Conservation (phyloP, 2,329 filamentous ascomycete species). For the Aspergillus sp. region DNA sequence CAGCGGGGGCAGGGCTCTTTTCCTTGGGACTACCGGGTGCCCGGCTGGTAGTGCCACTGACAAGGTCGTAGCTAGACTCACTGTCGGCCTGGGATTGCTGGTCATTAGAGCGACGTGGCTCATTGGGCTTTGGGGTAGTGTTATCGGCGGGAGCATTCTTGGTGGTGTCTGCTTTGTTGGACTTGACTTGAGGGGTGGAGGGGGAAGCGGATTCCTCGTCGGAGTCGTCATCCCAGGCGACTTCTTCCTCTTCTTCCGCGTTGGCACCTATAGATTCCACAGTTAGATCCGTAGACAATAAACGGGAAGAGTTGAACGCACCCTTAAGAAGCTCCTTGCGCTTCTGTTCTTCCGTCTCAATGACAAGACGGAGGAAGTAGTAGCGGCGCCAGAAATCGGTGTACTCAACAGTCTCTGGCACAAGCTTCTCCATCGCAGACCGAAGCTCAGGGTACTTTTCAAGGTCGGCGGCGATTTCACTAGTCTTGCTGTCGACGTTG, state of each 20-base stretch:
- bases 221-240: conserved; percentile 68
- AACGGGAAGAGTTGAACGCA: conserved; percentile 40
- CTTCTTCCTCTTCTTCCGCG: conserved; percentile 65
- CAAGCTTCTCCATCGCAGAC: conserved; percentile 86
- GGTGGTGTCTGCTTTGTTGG: conserved; percentile 31
- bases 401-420: conserved; percentile 91
- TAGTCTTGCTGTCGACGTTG: conserved; percentile 77
- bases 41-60: conserved; percentile 75
- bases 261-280: conserved; percentile 30
- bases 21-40: conserved; percentile 64
- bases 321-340: conserved; percentile 87
- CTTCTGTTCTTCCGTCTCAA: conserved; percentile 87
- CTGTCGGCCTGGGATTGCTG: conserved; percentile 88
- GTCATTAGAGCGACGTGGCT: conserved; percentile 71
- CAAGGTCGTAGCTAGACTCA: conserved; percentile 92
- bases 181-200: conserved; percentile 37
- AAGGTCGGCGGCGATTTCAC: conserved; percentile 74
- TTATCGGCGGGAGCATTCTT: conserved; percentile 29
- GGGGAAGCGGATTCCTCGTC: conserved; percentile 48
- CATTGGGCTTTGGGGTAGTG: conserved; percentile 55
- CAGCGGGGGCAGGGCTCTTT: conserved; percentile 28
- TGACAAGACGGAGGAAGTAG: conserved; percentile 87
- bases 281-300: conserved; percentile 3
- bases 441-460: conserved; percentile 82
- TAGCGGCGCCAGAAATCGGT: conserved; percentile 88